phyloP scores from a whole-genome alignment of 306 rosid genomes.

The Cicer pinnatifidum region DNA sequence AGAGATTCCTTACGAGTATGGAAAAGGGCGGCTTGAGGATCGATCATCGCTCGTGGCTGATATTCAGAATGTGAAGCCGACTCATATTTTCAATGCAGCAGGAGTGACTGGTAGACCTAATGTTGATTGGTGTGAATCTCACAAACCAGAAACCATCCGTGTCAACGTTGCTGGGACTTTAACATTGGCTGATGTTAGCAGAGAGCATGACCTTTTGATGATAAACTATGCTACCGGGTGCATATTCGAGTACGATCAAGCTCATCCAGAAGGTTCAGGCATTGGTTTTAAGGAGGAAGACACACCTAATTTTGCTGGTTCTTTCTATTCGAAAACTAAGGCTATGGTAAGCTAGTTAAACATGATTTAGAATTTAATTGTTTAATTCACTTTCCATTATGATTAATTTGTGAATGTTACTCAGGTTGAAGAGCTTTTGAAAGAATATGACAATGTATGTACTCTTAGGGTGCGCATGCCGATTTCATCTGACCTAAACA shows the following conservation, averaged over 20 bases:
- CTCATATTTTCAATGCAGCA: conserved; percentile 85
- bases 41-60: conserved; percentile 75
- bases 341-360: conserved; percentile 68
- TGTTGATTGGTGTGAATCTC: conserved; percentile 91
- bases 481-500: conserved; percentile 81
- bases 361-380: conserved; percentile 23
- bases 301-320: conserved; percentile 77
- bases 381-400: conserved; percentile 30
- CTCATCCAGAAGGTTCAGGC: conserved; percentile 87
- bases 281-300: conserved; percentile 90
- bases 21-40: conserved; percentile 84
- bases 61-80: conserved; percentile 71
- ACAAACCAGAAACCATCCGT: conserved; percentile 76
- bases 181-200: conserved; percentile 83
- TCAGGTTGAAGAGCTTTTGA: conserved; percentile 89
- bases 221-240: conserved; percentile 86
- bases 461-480: conserved; percentile 93
- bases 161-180: conserved; percentile 82
- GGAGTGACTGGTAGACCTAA: conserved; percentile 92
- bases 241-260: conserved; percentile 81
- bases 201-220: conserved; percentile 81
- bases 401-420: conserved; percentile 12
- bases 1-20: conserved; percentile 78
- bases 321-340: conserved; percentile 89
- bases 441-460: conserved; percentile 86